Evolutionary conservation across 805 yeast species (phyloP).

Genomic region (Schwanniomyces pseudopolymorphus): DNA sequence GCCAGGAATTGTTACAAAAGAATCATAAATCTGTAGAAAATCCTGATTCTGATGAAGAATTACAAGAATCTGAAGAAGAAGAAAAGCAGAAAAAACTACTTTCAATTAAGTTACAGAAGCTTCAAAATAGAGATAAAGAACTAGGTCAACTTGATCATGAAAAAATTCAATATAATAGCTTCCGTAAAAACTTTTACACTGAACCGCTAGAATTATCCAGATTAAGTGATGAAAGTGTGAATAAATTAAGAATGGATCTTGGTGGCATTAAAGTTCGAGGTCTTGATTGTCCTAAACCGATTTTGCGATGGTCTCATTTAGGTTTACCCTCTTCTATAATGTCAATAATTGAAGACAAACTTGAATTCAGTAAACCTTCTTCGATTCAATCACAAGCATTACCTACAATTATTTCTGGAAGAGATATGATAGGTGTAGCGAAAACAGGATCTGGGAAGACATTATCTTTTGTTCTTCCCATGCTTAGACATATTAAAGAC

Average conservation of each 20-base stretch:
- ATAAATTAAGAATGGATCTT: slow-evolving; percentile 46
- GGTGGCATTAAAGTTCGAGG: slow-evolving; percentile 75
- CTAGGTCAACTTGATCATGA: slow-evolving; percentile 49
- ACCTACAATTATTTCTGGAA: slow-evolving; percentile 86
- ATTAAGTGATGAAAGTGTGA: slow-evolving; percentile 56
- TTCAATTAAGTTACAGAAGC: slow-evolving; percentile 36
- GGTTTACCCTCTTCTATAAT: slow-evolving; percentile 67
- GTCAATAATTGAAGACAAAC: slow-evolving; percentile 48
- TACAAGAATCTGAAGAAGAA: slow-evolving; percentile 33
- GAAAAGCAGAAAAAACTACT: slow-evolving; percentile 33
- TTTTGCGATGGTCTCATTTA: slow-evolving; percentile 74
- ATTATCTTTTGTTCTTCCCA: slow-evolving; percentile 78
- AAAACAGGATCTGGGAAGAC: slow-evolving; percentile 98
- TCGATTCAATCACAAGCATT: slow-evolving; percentile 89
- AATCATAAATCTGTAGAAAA: neutral
- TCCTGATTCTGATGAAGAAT: slow-evolving; percentile 17
- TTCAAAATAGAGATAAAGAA: slow-evolving; percentile 50
- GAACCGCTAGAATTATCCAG: slow-evolving; percentile 55
- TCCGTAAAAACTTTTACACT: slow-evolving; percentile 60
- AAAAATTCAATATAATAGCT: slow-evolving; percentile 47
- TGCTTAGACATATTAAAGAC: slow-evolving; percentile 79
- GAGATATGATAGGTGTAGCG: slow-evolving; percentile 91
- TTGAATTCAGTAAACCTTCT: slow-evolving; percentile 66
- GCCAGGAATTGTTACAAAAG: neutral
- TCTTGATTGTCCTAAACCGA: slow-evolving; percentile 57